These are phyloP conservation scores for Arxiozyma telluris DNA, from an alignment of 1,139 yeast species.

Conservation along the genomic window DNA sequence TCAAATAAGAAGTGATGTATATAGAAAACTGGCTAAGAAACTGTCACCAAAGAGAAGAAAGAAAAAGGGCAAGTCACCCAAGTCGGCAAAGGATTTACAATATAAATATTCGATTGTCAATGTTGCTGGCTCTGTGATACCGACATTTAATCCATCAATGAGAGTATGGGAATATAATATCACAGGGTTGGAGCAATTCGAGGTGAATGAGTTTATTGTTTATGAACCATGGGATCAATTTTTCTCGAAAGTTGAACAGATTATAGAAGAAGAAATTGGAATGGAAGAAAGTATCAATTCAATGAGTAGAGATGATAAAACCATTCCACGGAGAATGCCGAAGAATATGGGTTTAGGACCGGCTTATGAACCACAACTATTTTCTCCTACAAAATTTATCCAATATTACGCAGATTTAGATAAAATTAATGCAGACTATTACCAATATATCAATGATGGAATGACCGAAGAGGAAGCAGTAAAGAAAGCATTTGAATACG, in stretches of 20 bases:
- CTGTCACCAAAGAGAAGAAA: slow-evolving; percentile 9
- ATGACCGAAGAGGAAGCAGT: slow-evolving; percentile 18
- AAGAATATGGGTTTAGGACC: slow-evolving; percentile 49
- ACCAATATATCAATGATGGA: slow-evolving; percentile 29
- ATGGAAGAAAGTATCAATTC: neutral
- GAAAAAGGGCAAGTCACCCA: slow-evolving; percentile 25
- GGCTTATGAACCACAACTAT: slow-evolving; percentile 59
- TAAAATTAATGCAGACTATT: slow-evolving; percentile 52
- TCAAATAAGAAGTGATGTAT: slow-evolving; percentile 42
- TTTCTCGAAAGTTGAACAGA: slow-evolving; percentile 40
- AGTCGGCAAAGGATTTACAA: slow-evolving; percentile 33
- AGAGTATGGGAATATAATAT: slow-evolving; percentile 81
- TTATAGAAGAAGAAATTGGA: slow-evolving; percentile 15
- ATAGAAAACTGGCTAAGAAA: slow-evolving; percentile 32
- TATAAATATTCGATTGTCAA: slow-evolving; percentile 64
- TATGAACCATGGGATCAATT: slow-evolving; percentile 47
- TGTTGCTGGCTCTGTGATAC: slow-evolving; percentile 69
- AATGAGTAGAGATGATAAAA: slow-evolving; percentile 23
- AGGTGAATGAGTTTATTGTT: slow-evolving; percentile 7
- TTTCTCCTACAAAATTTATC: slow-evolving; percentile 61
- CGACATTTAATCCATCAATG: slow-evolving; percentile 76
- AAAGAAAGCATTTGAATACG: slow-evolving; percentile 43
- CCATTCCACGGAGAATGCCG: slow-evolving; percentile 64
- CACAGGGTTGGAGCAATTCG: slow-evolving; percentile 38
- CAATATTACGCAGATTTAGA: slow-evolving; percentile 64